Percentiles rank a stretch among this genome's conserved stretches.
Evolutionary conservation across 345 rosid species (phyloP).

Genomic region (Dimocarpus longan): DNA sequence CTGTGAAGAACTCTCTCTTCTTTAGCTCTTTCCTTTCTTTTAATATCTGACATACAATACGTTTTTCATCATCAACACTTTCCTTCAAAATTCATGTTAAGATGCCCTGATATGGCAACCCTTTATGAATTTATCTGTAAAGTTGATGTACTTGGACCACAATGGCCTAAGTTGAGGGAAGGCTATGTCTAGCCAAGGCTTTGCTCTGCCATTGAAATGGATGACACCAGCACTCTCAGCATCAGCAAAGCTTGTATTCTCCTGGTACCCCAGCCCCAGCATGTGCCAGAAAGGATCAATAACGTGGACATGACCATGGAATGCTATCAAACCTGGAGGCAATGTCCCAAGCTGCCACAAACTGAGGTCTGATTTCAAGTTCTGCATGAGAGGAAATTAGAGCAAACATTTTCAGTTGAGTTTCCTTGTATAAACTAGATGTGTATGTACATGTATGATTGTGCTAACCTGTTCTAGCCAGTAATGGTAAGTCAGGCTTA

Average conservation of each 20-base stretch:
- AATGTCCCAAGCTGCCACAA: slow-evolving; percentile 96
- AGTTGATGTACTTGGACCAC: slow-evolving; percentile 82
- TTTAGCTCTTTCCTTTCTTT: slow-evolving; percentile 10
- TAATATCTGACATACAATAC: slow-evolving; percentile 27
- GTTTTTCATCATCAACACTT: slow-evolving; percentile 19
- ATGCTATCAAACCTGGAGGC: slow-evolving; percentile 93
- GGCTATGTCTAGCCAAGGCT: slow-evolving; percentile 98
- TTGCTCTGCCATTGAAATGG: slow-evolving; percentile 97
- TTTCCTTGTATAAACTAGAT: not conserved
- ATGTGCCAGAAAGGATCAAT: slow-evolving; percentile 99
- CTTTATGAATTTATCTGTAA: slow-evolving; percentile 87
- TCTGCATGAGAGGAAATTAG: slow-evolving; percentile 48
- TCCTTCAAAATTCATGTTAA: slow-evolving; percentile 36
- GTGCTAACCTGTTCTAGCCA: slow-evolving; percentile 84
- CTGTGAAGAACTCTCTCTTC: slow-evolving; percentile 36
- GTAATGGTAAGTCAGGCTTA: slow-evolving; percentile 81
- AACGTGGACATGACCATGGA: slow-evolving; percentile 79
- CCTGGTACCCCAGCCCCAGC: slow-evolving; percentile 96
- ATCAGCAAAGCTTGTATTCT: slow-evolving; percentile 60
- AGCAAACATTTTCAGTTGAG: not conserved
- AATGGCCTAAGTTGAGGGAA: slow-evolving; percentile 79
- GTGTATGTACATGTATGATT: not conserved
- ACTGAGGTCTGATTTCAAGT: slow-evolving; percentile 89
- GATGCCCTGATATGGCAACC: slow-evolving; percentile 72
- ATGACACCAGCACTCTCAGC: slow-evolving; percentile 81